Base-by-base conservation (phyloP, 495 filamentous ascomycete species). In the Oidiodendron maius region DNA sequence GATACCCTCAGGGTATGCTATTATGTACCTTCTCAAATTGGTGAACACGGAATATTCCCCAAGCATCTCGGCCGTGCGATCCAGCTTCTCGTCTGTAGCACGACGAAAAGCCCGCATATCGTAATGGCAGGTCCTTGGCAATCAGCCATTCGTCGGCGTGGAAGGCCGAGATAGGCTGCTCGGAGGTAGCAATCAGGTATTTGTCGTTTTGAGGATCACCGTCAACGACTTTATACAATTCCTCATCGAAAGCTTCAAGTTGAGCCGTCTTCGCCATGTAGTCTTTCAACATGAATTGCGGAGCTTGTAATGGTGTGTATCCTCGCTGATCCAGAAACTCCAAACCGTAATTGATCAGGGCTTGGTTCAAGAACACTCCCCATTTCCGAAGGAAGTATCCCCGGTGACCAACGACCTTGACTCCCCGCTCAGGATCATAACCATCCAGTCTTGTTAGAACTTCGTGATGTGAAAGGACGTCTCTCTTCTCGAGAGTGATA, bases 211-310 rank as follows among this genome's bases (percentile, higher is more conserved):
- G 75, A 41, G 86, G 77, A 37, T 94, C 87, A 51, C 87, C 85
- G 48, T 89, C 87, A 5, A 89, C 80, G 40, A 98, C 91, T 68
- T 98, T 97, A 71, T 98, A 98, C 32, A 97, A 67, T 61, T 97
- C 90, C 64, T 98, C 93, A 56, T 97, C 93, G 59, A 97, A 98
- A 55, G 97, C 87, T 61, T 91, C 89, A 15, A 98, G 80, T 69
- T 98, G 94, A 3, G 93, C 93, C 1, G 93, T 98, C 72, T 96
- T 96, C n/a, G 89, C 93, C 94, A 97, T 97, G 64, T 87, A 83
- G 32, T 95, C 87, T 68, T 82, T 84, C 43, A 91, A 76, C 93
- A 97, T 97, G 71, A 98, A 95, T 55, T 90, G 89, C 2, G 93
- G 93, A 10, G 91, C 88, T 61, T 95, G 89, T 46, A 93, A 84